Evolutionary conservation across 169 alveolate species (phyloP).

Genomic region (Cryptosporidium muris): DNA sequence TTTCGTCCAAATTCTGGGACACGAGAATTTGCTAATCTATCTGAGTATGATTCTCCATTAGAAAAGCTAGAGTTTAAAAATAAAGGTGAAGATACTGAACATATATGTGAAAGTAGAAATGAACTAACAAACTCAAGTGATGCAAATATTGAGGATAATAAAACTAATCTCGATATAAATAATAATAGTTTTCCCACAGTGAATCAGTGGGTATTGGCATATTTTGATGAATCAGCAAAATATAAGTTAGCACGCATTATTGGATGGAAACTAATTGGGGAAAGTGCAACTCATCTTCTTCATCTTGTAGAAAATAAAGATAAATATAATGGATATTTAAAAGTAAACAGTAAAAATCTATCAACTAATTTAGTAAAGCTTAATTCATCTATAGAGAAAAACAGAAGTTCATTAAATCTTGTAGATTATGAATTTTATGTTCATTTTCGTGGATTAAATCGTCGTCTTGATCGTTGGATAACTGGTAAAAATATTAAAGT

Average conservation of each 20-base stretch:
- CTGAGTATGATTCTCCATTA: not conserved
- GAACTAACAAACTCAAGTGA: no score
- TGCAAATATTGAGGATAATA: no score
- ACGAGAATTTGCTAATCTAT: constrained; percentile 10
- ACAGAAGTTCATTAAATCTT: constrained; percentile 1
- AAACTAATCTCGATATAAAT: no score
- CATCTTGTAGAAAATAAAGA: constrained; percentile 47
- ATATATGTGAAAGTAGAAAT: not conserved
- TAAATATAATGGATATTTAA: not conserved
- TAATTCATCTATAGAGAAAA: constrained; percentile 1
- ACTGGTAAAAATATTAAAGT: constrained; percentile 78
- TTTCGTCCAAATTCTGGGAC: no score
- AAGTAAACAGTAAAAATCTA: not conserved
- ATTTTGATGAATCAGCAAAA: constrained; percentile 31
- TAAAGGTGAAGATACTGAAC: not conserved
- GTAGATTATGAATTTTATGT: constrained; percentile 88
- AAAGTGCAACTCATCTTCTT: constrained; percentile 42
- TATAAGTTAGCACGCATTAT: constrained; percentile 45
- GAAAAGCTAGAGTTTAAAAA: not conserved
- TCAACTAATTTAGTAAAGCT: constrained; percentile 14
- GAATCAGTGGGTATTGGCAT: constrained; percentile 65
- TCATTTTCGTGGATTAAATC: constrained; percentile 86
- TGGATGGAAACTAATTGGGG: constrained; percentile 61
- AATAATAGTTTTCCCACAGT: constrained; percentile 20
- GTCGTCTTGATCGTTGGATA: constrained; percentile 89